Conservation (phyloP, 177 flowering plant species). For the Vitis hybrid region DNA sequence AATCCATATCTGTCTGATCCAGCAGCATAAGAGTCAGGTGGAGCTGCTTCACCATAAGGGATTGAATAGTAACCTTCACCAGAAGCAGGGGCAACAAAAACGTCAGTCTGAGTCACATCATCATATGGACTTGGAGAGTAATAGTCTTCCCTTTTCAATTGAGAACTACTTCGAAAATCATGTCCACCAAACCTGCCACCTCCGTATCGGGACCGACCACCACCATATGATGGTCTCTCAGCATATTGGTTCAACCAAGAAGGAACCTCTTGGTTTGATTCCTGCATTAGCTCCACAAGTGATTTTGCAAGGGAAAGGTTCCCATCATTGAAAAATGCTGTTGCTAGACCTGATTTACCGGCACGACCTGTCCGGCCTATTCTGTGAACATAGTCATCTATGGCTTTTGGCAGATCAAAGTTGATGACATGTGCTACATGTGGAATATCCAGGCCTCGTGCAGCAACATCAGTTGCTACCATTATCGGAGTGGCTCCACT, state of each 20-base stretch:
- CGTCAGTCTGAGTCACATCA: not conserved
- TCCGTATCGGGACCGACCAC: not conserved
- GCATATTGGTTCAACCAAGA: constrained; percentile 46
- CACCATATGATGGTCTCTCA: constrained; percentile 16
- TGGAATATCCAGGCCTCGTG: constrained; percentile 64
- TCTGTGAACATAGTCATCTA: constrained; percentile 68
- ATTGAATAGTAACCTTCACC: not conserved
- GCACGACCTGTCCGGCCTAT: constrained; percentile 75
- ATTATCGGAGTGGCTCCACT: constrained; percentile 51
- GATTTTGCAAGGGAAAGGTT: constrained; percentile 50
- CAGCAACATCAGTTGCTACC: constrained; percentile 77
- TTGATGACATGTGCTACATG: constrained; percentile 64
- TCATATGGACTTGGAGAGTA: not conserved
- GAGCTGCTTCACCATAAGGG: constrained; percentile 2
- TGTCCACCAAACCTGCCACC: constrained; percentile 23
- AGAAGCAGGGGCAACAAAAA: not conserved
- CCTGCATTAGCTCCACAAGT: constrained; percentile 55
- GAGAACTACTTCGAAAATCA: constrained; percentile 19
- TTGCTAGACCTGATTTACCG: constrained; percentile 68
- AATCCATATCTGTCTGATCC: not conserved
- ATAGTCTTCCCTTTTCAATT: not conserved
- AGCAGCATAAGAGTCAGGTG: not conserved
- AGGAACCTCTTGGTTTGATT: constrained; percentile 67
- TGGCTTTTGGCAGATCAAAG: constrained; percentile 57
- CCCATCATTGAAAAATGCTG: constrained; percentile 56